phyloP scores from a whole-genome alignment of 441 rosid genomes.

The Adansonia madagascariensis region DNA sequence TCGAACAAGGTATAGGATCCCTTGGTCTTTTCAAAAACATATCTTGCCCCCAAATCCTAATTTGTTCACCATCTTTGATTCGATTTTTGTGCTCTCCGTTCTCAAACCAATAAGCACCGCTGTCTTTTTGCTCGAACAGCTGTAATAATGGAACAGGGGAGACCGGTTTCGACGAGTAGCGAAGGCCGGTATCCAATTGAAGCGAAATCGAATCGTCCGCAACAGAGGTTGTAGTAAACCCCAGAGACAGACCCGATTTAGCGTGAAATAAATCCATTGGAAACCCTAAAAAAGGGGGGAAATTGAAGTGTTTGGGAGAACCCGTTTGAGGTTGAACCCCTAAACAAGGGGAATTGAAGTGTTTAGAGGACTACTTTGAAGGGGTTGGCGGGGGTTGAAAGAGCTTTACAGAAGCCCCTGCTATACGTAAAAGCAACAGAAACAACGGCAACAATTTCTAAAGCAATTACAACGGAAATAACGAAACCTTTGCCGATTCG shows the following conservation, averaged over 20 bases:
- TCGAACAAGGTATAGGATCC: slow-evolving; percentile 39
- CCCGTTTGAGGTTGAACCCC: background rate
- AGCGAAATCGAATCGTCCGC: slow-evolving; percentile 50
- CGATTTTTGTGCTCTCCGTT: slow-evolving; percentile 36
- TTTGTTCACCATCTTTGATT: slow-evolving; percentile 54
- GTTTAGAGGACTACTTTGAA: too few species aligned
- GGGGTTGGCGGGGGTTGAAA: slow-evolving; percentile 15
- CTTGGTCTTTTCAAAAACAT: slow-evolving; percentile 73
- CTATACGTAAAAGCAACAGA: slow-evolving; percentile 44
- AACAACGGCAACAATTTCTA: slow-evolving; percentile 49
- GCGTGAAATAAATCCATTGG: slow-evolving; percentile 67
- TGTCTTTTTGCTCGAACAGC: slow-evolving; percentile 55
- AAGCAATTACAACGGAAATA: slow-evolving; percentile 37
- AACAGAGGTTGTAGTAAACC: slow-evolving; percentile 43
- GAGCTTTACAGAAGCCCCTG: slow-evolving; percentile 12
- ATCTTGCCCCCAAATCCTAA: slow-evolving; percentile 72
- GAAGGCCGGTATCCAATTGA: slow-evolving; percentile 44
- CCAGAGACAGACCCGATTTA: slow-evolving; percentile 55
- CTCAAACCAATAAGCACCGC: slow-evolving; percentile 26
- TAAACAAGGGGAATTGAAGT: background rate
- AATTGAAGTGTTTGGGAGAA: slow-evolving; percentile 10
- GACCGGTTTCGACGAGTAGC: slow-evolving; percentile 37
- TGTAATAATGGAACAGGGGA: slow-evolving; percentile 61
- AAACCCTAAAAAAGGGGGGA: background rate
- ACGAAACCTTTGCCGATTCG: slow-evolving; percentile 32